Evolutionary conservation across 2,329 filamentous ascomycete species (phyloP), one percentile per base, ranked within the genome.

Genomic region (Corynespora cassiicola): DNA sequence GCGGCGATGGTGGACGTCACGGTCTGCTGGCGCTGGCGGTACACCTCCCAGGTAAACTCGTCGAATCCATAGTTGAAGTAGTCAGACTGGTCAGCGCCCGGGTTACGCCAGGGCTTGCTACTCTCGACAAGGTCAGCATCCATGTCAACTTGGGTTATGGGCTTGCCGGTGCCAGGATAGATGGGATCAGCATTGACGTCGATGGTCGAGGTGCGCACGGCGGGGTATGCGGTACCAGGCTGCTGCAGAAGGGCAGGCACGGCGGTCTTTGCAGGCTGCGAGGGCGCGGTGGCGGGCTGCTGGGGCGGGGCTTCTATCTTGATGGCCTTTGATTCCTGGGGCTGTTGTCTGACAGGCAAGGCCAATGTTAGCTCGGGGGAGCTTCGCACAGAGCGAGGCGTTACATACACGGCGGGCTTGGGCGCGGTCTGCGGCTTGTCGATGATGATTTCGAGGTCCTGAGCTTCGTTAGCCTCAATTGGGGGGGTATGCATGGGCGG

Each of bases 41-140:
- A 99, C 36, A 91, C 81, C 5, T 91, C 88, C 94, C 94, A 99
- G 1, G 91, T 96, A 70, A 96, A 97, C 70, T 97, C 92, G 71
- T 97, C 92, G 63, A 97, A 97, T 42, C 92, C 92, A 70, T 97
- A 97, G 75, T 97, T 97, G 81, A 97, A 97, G 73, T 95, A 97
- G 67, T 99, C 94, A 43, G 88, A 94, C 37, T 96, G 83, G 61
- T 99, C 94, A 8, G 92, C 91, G 30, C 94, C 94, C 0, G 94
- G 94, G 50, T 91, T 86, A 28, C 94, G 85, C 94, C 94, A 99
- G 12, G 92, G 91, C 68, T 96, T 97, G 48, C 91, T 88, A 47
- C 80, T 75, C 58, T 90, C 89, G 36, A 77, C 75, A 14, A 77
- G 64, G 47, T 78, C 74, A 30, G 74, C 73, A 47, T 79, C 76